Percentiles rank a stretch among this genome's conserved stretches.
Conservation (phyloP, 495 filamentous ascomycete species). For the Cairneyella variabilis region DNA sequence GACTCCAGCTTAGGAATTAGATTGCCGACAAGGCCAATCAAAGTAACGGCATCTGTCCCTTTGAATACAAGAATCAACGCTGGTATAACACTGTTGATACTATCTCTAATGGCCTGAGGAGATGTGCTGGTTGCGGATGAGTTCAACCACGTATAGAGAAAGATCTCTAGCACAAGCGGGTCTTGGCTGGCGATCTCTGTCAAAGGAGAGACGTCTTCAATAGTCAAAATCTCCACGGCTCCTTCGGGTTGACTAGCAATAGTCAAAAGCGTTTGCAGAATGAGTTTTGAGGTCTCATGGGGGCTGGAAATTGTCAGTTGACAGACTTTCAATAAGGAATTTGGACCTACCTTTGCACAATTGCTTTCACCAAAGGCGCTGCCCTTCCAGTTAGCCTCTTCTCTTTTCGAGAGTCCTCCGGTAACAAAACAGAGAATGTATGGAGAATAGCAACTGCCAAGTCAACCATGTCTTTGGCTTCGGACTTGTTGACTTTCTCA, state of each 20-base stretch:
- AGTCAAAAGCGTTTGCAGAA: constrained; percentile 49
- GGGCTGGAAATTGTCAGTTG: constrained; percentile 38
- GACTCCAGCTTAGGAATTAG: constrained; percentile 38
- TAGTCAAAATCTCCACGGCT: constrained; percentile 37
- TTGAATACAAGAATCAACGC: constrained; percentile 44
- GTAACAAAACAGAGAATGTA: constrained; percentile 51
- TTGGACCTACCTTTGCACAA: constrained; percentile 45
- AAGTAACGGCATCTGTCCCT: constrained; percentile 45
- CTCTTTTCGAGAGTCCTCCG: constrained; percentile 37
- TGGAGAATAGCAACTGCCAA: constrained; percentile 56
- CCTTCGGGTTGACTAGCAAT: constrained; percentile 45
- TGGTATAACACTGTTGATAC: constrained; percentile 41
- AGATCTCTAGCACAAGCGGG: constrained; percentile 44
- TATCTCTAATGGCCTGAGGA: constrained; percentile 16
- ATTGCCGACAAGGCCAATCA: constrained; percentile 42
- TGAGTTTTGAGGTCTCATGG: constrained; percentile 43
- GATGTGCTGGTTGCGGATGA: constrained; percentile 4
- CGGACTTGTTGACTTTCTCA: constrained; percentile 31
- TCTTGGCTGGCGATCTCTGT: constrained; percentile 50
- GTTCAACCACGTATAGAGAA: constrained; percentile 49
- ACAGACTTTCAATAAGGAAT: not conserved
- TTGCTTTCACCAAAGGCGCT: constrained; percentile 42
- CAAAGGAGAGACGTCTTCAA: constrained; percentile 45
- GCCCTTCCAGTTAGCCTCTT: constrained; percentile 43
- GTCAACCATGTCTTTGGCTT: constrained; percentile 55